A percentile compares a stretch with the other conserved stretches of the same genome.
Conservation (phyloP, 1,284 basidiomycete species). For the Apiotrichum domesticum region DNA sequence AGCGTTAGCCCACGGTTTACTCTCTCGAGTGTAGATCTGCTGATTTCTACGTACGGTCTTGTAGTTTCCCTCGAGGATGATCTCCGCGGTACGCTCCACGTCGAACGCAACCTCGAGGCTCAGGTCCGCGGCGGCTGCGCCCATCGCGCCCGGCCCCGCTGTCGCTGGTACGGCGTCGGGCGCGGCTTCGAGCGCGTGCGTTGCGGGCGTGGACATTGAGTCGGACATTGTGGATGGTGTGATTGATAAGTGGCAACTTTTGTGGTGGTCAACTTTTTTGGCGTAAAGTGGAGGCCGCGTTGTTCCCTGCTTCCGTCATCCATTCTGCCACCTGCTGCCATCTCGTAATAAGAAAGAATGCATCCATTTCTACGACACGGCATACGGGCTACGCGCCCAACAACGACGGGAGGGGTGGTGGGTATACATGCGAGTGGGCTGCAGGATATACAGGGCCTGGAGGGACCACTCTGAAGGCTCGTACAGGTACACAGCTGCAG, state of each 20-base stretch:
- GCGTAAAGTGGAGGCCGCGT: neutral
- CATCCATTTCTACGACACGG: no score
- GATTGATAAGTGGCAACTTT: neutral
- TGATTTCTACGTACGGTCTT: slow-evolving; percentile 37
- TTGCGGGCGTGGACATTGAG: slow-evolving; percentile 41
- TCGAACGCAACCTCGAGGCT: slow-evolving; percentile 46
- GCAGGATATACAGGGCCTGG: no score
- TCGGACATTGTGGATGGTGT: slow-evolving; percentile 31
- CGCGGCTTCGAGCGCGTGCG: slow-evolving; percentile 42
- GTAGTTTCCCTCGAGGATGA: slow-evolving; percentile 45
- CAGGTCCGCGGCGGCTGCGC: slow-evolving; percentile 27
- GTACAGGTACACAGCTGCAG: no score
- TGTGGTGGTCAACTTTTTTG: neutral
- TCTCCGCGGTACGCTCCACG: slow-evolving; percentile 40
- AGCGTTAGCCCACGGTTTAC: neutral
- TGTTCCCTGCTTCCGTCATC: no score
- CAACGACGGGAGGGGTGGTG: no score
- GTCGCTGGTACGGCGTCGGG: slow-evolving; percentile 10
- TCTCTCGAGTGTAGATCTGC: neutral
- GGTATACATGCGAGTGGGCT: no score
- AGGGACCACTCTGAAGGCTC: no score
- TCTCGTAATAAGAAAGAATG: no score
- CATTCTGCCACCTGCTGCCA: no score
- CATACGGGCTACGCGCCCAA: no score
- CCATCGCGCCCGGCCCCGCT: slow-evolving; percentile 29